phyloP scores from a whole-genome alignment of 257 asterid species.

The Primulina huaijiensis region DNA sequence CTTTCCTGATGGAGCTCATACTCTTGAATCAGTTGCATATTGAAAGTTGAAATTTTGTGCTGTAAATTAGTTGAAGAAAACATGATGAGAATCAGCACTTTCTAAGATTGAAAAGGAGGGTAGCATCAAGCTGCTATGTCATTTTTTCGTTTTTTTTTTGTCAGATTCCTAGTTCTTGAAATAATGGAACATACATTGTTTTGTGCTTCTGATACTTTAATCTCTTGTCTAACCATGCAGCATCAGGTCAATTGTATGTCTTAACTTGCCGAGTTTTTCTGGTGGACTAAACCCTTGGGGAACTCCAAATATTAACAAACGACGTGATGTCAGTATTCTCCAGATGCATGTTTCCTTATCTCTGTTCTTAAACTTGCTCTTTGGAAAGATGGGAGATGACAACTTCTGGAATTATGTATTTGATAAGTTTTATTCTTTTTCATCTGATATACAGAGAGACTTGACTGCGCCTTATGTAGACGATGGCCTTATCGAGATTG shows the following conservation, averaged over 20 bases:
- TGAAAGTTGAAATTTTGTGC: not conserved
- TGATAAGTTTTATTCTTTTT: constrained; percentile 20
- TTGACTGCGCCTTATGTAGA: constrained; percentile 79
- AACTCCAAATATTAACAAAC: constrained; percentile 54
- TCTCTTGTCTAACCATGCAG: constrained; percentile 34
- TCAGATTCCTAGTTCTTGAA: not conserved
- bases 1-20: not conserved
- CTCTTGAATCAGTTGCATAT: not conserved
- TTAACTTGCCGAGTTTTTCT: constrained; percentile 92
- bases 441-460: constrained; percentile 47
- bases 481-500: constrained; percentile 76
- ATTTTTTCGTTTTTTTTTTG: not conserved
- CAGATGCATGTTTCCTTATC: not conserved
- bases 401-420: not conserved
- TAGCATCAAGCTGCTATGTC: not conserved
- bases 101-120: not conserved
- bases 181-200: not conserved
- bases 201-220: not conserved
- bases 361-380: not conserved
- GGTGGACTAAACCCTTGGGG: constrained; percentile 99
- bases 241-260: constrained; percentile 83
- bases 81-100: not conserved
- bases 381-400: not conserved
- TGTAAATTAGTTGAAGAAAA: not conserved
- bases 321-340: constrained; percentile 50